These are phyloP conservation scores for Scenedesmus sp. DNA, from an alignment of 163 green algal genomes.

Conservation along the genomic window DNA sequence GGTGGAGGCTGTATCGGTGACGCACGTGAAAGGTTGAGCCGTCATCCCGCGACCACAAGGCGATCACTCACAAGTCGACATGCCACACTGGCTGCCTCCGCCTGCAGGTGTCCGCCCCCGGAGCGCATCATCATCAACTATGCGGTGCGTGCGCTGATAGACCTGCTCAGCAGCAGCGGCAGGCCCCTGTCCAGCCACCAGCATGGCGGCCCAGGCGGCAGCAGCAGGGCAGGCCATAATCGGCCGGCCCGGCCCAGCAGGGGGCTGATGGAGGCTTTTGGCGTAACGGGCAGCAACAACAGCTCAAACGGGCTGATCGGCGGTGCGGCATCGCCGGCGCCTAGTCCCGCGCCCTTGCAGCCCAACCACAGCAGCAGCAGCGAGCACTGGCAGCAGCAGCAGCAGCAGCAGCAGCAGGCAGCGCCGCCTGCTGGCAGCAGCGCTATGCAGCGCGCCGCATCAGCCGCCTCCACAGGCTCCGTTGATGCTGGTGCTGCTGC, in stretches of 20 bases:
- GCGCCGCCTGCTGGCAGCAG: constrained; percentile 6
- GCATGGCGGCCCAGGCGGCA: constrained; percentile 3
- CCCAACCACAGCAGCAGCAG: constrained; percentile 31
- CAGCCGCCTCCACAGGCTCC: neutral
- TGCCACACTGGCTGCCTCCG: neutral
- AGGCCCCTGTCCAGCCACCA: constrained; percentile 3
- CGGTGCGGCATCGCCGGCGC: neutral
- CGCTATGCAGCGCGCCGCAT: neutral
- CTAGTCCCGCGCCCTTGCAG: neutral
- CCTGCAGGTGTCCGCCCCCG: constrained; percentile 64
- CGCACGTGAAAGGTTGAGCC: too few relatives aligned
- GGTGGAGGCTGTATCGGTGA: too few relatives aligned
- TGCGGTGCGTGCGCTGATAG: constrained; percentile 68
- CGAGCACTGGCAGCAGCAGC: constrained; percentile 30
- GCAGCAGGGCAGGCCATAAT: constrained; percentile 14
- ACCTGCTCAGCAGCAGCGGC: constrained; percentile 46
- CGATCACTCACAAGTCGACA: too few relatives aligned
- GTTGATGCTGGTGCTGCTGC: constrained; percentile 29
- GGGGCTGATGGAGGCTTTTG: constrained; percentile 13
- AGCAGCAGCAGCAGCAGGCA: constrained; percentile 41
- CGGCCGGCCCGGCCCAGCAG: neutral
- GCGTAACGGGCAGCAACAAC: constrained; percentile 20
- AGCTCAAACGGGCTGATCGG: neutral
- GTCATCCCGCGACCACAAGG: too few relatives aligned
- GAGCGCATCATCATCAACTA: constrained; percentile 75